Percentiles rank a stretch among this genome's conserved stretches.
These are phyloP conservation scores for Aspergillus sp. DNA, from an alignment of 2,329 filamentous ascomycete genomes.

Conservation along the genomic window DNA sequence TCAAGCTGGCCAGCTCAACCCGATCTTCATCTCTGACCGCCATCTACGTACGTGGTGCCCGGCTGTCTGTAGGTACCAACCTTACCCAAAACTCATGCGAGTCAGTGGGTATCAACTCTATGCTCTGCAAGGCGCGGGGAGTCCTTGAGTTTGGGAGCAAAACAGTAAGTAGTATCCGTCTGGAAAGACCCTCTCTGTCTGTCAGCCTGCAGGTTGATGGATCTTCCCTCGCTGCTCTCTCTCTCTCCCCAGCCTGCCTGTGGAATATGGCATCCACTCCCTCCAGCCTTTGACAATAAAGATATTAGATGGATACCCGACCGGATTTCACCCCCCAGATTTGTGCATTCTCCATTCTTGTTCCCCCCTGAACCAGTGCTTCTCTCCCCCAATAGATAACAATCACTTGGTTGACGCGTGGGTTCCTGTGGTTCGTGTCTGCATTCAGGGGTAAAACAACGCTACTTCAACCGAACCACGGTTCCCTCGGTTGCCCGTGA, in stretches of 20 bases:
- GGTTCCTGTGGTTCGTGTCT: conserved; percentile 25
- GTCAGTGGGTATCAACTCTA: neutral
- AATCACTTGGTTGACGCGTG: conserved; percentile 1
- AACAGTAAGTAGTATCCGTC: too few species aligned
- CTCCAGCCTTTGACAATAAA: neutral
- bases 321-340: neutral
- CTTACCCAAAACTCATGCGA: neutral
- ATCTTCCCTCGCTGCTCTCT: neutral
- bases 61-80: conserved; percentile 1
- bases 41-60: conserved; percentile 13
- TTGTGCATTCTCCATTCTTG: neutral
- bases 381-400: conserved; percentile 1
- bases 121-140: neutral
- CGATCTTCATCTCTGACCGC: conserved; percentile 14
- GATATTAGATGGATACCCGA: neutral
- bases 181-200: neutral
- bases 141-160: too few species aligned
- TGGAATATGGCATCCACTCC: neutral
- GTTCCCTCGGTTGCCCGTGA: conserved; percentile 17
- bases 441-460: conserved; percentile 28
- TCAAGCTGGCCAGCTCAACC: conserved; percentile 14
- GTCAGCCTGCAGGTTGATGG: neutral
- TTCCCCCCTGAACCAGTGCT: neutral
- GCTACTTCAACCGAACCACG: conserved; percentile 25
- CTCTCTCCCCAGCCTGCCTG: neutral